A percentile compares a stretch with the other conserved stretches of the same genome.
These are phyloP conservation scores for Waitea zeae DNA, from an alignment of 1,284 basidiomycete species.

Conservation along the genomic window DNA sequence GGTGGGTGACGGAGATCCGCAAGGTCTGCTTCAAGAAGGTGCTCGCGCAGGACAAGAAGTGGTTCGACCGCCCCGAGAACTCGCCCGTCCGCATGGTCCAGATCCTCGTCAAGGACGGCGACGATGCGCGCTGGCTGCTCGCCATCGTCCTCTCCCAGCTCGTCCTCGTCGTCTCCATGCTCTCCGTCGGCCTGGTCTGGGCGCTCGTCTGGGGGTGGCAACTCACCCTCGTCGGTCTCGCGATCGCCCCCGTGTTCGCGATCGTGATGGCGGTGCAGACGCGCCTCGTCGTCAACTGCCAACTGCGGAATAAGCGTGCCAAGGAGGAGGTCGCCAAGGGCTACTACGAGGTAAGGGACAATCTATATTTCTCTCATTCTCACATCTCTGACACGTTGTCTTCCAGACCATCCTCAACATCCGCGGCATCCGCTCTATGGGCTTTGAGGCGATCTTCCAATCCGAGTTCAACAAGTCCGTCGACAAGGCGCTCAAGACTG, in stretches of 20 bases:
- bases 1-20: constrained; percentile 66
- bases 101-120: constrained; percentile 76
- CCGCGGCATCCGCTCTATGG: constrained; percentile 78
- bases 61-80: constrained; percentile 68
- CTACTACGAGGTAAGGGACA: constrained; percentile 62
- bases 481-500: constrained; percentile 44
- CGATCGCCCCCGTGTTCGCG: constrained; percentile 74
- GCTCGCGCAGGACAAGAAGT: constrained; percentile 76
- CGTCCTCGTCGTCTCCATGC: constrained; percentile 66
- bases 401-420: constrained; percentile 67
- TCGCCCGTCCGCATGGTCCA: constrained; percentile 55
- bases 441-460: constrained; percentile 65
- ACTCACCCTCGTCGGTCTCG: constrained; percentile 80
- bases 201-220: constrained; percentile 84
- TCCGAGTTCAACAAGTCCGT: constrained; percentile 50
- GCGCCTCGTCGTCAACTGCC: constrained; percentile 49
- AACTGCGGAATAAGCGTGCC: constrained; percentile 67
- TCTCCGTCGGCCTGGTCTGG: constrained; percentile 74
- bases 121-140: constrained; percentile 75
- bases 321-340: constrained; percentile 74
- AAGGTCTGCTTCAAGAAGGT: constrained; percentile 39
- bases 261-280: constrained; percentile 60
- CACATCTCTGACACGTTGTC: constrained; percentile 1
- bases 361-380: constrained; percentile 5
- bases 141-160: constrained; percentile 60